Base-by-base conservation (phyloP, 768 basidiomycete genomes). In the Russula sp. region DNA sequence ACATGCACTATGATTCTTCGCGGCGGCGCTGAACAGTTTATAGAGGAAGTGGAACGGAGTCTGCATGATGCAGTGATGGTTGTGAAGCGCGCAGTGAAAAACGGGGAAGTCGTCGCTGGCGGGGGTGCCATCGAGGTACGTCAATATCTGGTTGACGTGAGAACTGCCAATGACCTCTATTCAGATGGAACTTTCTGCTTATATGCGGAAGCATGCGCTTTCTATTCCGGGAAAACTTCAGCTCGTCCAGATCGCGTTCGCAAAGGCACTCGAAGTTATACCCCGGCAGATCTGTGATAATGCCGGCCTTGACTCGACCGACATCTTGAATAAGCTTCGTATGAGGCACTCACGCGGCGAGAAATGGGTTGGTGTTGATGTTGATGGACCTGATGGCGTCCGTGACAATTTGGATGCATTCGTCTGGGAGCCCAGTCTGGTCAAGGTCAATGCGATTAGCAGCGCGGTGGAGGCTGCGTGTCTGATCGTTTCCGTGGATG, bases 11-110 rank as follows among this genome's bases (percentile, higher is more conserved):
- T 99, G 8, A 75, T 99, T 26, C 85, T 99, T 64, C 84, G 97
- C 58, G 97, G 97, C 63, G 97, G 97, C 32, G 97, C 97, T 0
- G 95, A 98, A 72, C 97, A 99, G 74, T 98, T 99, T 76, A 98
- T 98, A 66, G 94, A 94, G 73, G 97, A 98, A 75, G 95, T 98
- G 9, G 96, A 98, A 76, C 80, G 97, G 62, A 94, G 92, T 84
- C 76, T 99, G 69, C 96, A 99, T 72, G 97, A 99, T 73, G 95
- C 96, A 2, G 93, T 98, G 71, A 98, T 98, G 95, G 95, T 99
- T n/a, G 97, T 99, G 50, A 97, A 97, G 77, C 83, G 97, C 58
- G 95, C 97, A 5, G 88, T 99, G 70, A 89, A 88, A 73, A 98
- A 94, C 73, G 94, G 92, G 48, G 91, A 96, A 60, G 88, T 99